Conservation (phyloP, 176 grass and related monocot genomes). For the Themeda triandra region DNA sequence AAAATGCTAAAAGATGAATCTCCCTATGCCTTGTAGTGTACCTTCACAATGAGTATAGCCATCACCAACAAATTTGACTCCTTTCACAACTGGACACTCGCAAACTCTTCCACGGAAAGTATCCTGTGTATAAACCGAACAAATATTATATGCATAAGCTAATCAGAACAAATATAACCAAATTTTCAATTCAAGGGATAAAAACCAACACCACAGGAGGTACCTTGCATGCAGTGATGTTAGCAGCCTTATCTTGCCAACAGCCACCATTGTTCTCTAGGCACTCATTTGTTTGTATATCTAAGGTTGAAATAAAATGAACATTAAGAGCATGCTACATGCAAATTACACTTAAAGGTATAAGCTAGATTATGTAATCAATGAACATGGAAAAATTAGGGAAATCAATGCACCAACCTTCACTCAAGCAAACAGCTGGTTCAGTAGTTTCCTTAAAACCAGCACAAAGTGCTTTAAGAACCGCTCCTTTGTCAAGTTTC, state of each 20-base stretch:
- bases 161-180: conserved; percentile 13
- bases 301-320: conserved; percentile 32
- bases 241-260: conserved; percentile 86
- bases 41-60: conserved; percentile 94
- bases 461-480: conserved; percentile 92
- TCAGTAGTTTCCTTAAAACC: conserved; percentile 83
- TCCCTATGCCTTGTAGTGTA: conserved; percentile 22
- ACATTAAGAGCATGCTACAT: conserved; percentile 1
- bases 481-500: conserved; percentile 83
- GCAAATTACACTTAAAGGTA: not conserved
- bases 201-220: conserved; percentile 10
- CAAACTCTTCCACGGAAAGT: conserved; percentile 93
- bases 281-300: conserved; percentile 97
- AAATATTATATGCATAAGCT: conserved; percentile 10
- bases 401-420: conserved; percentile 45
- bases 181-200: not conserved
- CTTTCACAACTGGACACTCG: conserved; percentile 69
- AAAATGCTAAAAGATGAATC: not conserved
- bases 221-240: conserved; percentile 98
- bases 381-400: not conserved
- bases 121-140: conserved; percentile 52
- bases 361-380: not conserved
- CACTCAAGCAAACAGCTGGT: conserved; percentile 80
- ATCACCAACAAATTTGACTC: conserved; percentile 93
- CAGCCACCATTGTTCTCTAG: conserved; percentile 95